phyloP scores from a whole-genome alignment of 495 filamentous ascomycete genomes.

The Penicillium silybi region DNA sequence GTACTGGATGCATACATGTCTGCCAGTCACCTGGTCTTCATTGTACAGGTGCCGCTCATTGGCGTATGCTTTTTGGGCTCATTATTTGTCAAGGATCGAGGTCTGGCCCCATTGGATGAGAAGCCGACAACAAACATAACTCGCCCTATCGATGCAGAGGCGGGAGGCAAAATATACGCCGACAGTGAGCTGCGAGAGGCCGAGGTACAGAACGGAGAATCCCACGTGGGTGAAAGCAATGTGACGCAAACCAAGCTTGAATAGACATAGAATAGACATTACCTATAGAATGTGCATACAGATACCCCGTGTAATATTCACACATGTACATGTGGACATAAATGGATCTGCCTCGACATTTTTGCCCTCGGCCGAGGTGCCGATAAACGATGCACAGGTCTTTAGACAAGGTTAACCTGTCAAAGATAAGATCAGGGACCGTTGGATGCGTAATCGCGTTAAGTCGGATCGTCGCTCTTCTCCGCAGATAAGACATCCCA shows the following conservation, averaged over 20 bases:
- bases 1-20: not conserved
- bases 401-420: not conserved
- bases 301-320: not conserved
- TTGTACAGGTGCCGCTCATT: not conserved
- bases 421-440: not conserved
- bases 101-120: slow-evolving; percentile 2
- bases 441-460: slow-evolving; percentile 4
- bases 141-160: not conserved
- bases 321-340: not conserved
- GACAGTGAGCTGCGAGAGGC: not conserved
- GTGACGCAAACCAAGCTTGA: not conserved
- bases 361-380: not conserved
- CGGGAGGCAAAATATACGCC: not conserved
- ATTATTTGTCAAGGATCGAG: not conserved
- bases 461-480: not conserved
- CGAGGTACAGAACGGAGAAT: not conserved
- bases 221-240: not conserved
- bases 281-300: not conserved
- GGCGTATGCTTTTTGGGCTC: not conserved
- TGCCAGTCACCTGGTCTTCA: slow-evolving; percentile 1
- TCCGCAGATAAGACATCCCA: slow-evolving; percentile 7
- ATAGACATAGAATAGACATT: not conserved
- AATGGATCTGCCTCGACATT: not conserved
- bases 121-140: not conserved
- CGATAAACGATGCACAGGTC: not conserved